Base-by-base conservation (phyloP, 148 eudicot genomes). In the Gaultheria prostrata region DNA sequence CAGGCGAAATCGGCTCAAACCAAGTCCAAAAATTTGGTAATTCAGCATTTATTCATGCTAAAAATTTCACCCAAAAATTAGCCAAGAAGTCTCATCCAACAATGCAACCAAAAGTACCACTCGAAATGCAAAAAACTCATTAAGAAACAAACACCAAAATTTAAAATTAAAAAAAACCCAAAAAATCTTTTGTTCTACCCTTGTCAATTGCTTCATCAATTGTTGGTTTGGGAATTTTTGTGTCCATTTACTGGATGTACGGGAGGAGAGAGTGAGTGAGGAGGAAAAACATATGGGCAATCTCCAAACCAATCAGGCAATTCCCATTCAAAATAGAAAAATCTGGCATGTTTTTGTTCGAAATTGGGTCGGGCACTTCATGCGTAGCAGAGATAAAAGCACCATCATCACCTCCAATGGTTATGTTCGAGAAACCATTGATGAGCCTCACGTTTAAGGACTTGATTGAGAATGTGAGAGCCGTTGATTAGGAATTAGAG, bases 371-470 rank as follows among this genome's bases (percentile, higher is more conserved):
- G 65, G 98, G 99, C 1, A 77, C 94, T 6, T 90, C 95, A 13
- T 97, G 99, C 98, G 90, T 90, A 2, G 98, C 91, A 0, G 98
- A 94, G 50, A 84, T 97, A 28, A 86, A 82, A 51, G 99, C 93
- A 43, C 88, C 97, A 0, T 81, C 90, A 0, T 88, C 93, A 26
- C 95, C 98, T 0, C 85, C 90, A 0, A 98, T 97, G 1, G 93
- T 97, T 81, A 93, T 97, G 98, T 97, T 94, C 73, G 98, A 97
- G 94, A 97, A 97, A 89, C 99, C 99, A 9, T 85, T 97, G 93
- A 86, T 97, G 95, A 97, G 87, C 43, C 89, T 94, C 35, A 90
- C 88, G 17, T 97, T 97, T 89, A 94, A 93, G 88, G 99, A 97
- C 86, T 85, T 97, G 85, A 91, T 97, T 14, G 97, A 97, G 72